Percentiles rank a stretch among this genome's conserved stretches.
Evolutionary conservation across 169 alveolate species (phyloP).

Genomic region (Babesia gibsoni): DNA sequence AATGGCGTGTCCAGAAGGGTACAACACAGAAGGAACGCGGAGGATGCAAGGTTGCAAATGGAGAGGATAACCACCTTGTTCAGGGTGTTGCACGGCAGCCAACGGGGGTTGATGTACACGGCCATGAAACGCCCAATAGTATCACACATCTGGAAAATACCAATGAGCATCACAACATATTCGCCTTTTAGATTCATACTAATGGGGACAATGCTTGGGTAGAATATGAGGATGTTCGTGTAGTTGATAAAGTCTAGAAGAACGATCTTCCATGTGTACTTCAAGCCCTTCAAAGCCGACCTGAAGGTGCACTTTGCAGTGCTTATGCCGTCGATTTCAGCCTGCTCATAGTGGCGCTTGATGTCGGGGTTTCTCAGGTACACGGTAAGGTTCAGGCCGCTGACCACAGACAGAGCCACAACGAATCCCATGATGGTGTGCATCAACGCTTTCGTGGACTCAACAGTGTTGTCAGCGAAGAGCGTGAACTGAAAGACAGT

Average conservation of each 20-base stretch:
- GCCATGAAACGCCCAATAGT: constrained; percentile 21
- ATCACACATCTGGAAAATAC: constrained; percentile 30
- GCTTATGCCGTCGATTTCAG: constrained; percentile 14
- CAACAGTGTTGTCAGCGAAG: constrained; percentile 1
- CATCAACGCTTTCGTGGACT: not conserved
- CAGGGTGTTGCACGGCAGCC: constrained; percentile 27
- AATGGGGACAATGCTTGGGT: constrained; percentile 20
- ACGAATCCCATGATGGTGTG: constrained; percentile 16
- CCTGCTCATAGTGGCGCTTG: constrained; percentile 15
- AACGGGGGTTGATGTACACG: constrained; percentile 14
- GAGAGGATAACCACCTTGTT: constrained; percentile 10
- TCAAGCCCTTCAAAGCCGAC: constrained; percentile 13
- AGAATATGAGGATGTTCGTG: constrained; percentile 22
- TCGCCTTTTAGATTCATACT: not conserved
- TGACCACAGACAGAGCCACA: not conserved
- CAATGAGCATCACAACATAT: constrained; percentile 23
- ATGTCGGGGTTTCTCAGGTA: constrained; percentile 7
- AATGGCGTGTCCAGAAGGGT: not conserved
- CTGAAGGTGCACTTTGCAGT: constrained; percentile 35
- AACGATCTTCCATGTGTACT: constrained; percentile 34
- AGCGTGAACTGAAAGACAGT: not conserved
- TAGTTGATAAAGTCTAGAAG: constrained; percentile 13
- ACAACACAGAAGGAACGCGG: constrained; percentile 15
- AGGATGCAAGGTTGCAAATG: not conserved
- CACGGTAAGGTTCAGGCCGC: constrained; percentile 13